Evolutionary conservation across 805 yeast genomes (phyloP), one percentile per base, ranked within the genome.

Genomic region (Candida insectalens): DNA sequence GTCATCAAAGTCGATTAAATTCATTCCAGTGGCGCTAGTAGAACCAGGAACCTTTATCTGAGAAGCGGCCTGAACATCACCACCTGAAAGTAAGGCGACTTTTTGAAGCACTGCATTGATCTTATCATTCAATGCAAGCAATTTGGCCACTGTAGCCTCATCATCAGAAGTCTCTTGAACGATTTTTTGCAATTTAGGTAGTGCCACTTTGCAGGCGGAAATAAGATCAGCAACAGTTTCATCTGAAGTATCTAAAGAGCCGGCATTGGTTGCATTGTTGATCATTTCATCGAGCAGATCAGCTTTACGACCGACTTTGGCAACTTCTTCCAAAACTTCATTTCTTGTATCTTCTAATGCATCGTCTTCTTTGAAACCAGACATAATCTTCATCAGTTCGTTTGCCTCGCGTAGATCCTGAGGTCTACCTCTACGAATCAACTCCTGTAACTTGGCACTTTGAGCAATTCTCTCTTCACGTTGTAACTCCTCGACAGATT

Each of bases 401-500:
- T 92, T 92, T 29, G 99, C 99, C 58, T 92, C 98, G 47, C 80
- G 83, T 51, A 92, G 71, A 60, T 92, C 99, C 42, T 79, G 83
- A 5, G 98, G 97, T 55, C 83, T 81, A 27, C 97, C 98, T 48
- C 96, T 72, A 60, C 97, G 77, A 41, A 92, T 83, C 41, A 92
- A 69, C 57, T 92, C 98, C 60, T 92, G 98, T 43, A 92, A 70
- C 60, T 92, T 92, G 13, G 98, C 97, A 42, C 83, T 72, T 52
- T 88, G 96, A 2, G 94, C 96, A 32, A 85, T 66, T 37, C 83
- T 79, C 59, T 92, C 98, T 55, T 92, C 99, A 43, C 77, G 74
- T 59, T 84, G 94, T 37, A 92, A 69, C 50, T 92, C 98, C 40
- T 83, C 89, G 33, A 88, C 75, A 2, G 95, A 76, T 57, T 85